Evolutionary conservation across 139 green algal genomes (phyloP).

Genomic region (Micractinium conductrix): DNA sequence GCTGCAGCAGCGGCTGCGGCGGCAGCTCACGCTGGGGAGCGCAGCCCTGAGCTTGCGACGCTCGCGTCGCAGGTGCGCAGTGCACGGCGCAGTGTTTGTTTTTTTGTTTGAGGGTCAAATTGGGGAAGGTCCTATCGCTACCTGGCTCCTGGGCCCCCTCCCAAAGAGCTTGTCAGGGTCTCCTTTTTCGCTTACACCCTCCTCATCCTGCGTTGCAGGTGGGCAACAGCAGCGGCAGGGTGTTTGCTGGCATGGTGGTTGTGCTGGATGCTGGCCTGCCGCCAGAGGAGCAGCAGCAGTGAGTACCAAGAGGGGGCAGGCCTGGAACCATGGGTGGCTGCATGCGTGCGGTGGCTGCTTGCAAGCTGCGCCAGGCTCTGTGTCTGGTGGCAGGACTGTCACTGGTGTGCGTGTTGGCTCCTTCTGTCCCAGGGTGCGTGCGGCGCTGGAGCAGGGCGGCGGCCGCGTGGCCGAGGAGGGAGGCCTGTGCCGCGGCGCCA

Average conservation of each 20-base stretch:
- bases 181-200: too few species aligned
- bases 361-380: too few species aligned
- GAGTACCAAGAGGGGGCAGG: constrained; percentile 3
- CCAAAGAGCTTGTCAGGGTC: too few species aligned
- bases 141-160: too few species aligned
- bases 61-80: not conserved
- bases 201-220: constrained; percentile 27
- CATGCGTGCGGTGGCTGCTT: too few species aligned
- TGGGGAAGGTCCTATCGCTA: too few species aligned
- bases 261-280: constrained; percentile 43
- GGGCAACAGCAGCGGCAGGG: not conserved
- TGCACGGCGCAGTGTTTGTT: not conserved
- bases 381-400: too few species aligned
- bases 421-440: constrained; percentile 23
- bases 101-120: too few species aligned
- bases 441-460: constrained; percentile 30
- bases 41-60: not conserved
- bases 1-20: not conserved
- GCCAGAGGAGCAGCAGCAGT: constrained; percentile 27
- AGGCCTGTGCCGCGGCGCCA: constrained; percentile 16
- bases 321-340: not conserved
- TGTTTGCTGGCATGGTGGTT: constrained; percentile 34
- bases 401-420: too few species aligned
- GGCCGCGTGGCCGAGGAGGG: constrained; percentile 13
- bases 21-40: not conserved